A percentile compares a stretch with the other conserved stretches of the same genome.
phyloP scores from a whole-genome alignment of 2,329 filamentous ascomycete genomes.

The Rhexocercosporidium sp. region DNA sequence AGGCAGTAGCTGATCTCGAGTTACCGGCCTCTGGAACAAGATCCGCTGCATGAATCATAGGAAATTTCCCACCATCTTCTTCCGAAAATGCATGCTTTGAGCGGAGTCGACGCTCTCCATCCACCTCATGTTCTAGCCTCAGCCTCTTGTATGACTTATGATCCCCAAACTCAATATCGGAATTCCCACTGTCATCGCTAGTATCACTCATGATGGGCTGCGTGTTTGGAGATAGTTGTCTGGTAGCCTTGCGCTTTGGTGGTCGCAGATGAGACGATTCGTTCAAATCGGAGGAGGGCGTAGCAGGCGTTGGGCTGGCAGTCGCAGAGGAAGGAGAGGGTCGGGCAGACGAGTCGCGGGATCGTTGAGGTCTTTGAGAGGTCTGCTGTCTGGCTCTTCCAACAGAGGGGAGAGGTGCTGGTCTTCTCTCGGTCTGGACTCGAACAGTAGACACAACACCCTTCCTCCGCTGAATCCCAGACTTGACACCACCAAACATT shows the following conservation, averaged over 20 bases:
- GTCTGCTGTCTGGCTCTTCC: constrained; percentile 1
- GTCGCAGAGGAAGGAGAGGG: constrained; percentile 9
- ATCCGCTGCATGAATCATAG: constrained; percentile 62
- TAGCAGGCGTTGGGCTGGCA: constrained; percentile 18
- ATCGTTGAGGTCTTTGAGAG: neutral
- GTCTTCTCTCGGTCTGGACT: constrained; percentile 2
- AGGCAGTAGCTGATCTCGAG: constrained; percentile 54
- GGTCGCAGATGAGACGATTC: constrained; percentile 22
- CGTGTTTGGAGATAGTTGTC: constrained; percentile 29
- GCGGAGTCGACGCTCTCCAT: constrained; percentile 37
- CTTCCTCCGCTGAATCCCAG: constrained; percentile 7
- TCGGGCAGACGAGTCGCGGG: constrained; percentile 7
- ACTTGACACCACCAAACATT: constrained; percentile 12
- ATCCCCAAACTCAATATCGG: constrained; percentile 13
- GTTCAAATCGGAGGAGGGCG: constrained; percentile 20
- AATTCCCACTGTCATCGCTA: constrained; percentile 24
- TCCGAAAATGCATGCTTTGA: constrained; percentile 36
- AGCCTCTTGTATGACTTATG: constrained; percentile 29
- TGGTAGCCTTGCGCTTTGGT: constrained; percentile 28
- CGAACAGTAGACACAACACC: constrained; percentile 1
- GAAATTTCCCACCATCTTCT: constrained; percentile 30
- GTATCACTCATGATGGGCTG: constrained; percentile 27
- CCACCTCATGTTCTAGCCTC: constrained; percentile 28
- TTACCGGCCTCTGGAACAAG: constrained; percentile 52
- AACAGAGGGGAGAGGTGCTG: constrained; percentile 16